Base-by-base conservation (phyloP, 1,284 basidiomycete genomes). In the Cutaneotrichosporon cutaneum region DNA sequence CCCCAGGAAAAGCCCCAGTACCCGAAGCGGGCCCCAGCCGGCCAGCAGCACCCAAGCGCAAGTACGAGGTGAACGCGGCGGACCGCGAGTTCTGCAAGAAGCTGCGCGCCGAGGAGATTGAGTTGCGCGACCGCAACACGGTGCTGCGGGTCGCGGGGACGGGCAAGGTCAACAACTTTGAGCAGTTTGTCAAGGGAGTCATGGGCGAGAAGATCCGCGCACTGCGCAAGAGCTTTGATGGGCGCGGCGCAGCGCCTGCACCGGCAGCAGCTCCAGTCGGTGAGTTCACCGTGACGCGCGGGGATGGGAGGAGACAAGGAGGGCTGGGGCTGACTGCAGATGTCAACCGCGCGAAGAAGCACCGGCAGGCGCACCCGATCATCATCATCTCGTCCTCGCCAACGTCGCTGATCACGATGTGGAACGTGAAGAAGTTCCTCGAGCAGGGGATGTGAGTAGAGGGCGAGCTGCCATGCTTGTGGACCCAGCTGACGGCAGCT, bases 351-450 rank as follows among this genome's bases (percentile, higher is more conserved):
- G 82, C 84, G 1, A 84, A 71, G 55, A 75, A 75, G 64, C 68
- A 70, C 26, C 68, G 68, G 56, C 71, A 72, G 14, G 58, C 54
- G 9, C 87, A 89, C 77, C 94, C 94, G 0, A 98, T 99, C 73
- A 94, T 98, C 76, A 88, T 98, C 80, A 93, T 99, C 42, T 95
- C 94, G 0, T 96, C 93, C 0, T 94, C 92, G 1, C 94, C 94
- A 0, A 97, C 94, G 0, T 88, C 94, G 9, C 85, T 99, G 58
- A 87, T 99, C 73, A 97, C 92, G 5, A 96, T 99, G 92, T 89
- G 94, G 85, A 99, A 99, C 77, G 92, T 98, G 63, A 92, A 92
- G 76, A 85, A 85, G 51, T 95, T 98, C 78, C 81, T 99, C 18
- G 92, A 97, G 80, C 90, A 97, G 72, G 87, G 93, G 2, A 81